Percentiles rank a stretch among this genome's conserved stretches.
These are phyloP conservation scores for Stephanodiscus triporus DNA, from an alignment of 108 stramenopile species.

Conservation along the genomic window DNA sequence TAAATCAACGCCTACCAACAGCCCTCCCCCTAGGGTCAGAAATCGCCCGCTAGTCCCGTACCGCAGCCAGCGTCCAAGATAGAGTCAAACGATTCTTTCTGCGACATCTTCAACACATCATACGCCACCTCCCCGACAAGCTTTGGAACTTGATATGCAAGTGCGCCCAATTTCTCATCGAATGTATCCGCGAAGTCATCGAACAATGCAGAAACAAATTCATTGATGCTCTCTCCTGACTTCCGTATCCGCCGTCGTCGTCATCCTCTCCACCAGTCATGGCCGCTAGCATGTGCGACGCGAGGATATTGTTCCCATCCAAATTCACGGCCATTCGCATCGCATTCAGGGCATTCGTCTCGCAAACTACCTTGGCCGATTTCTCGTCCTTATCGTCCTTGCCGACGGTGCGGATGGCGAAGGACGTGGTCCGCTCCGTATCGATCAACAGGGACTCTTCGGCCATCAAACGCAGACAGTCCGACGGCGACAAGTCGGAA, in stretches of 20 bases:
- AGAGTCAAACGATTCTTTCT: conserved; percentile 30
- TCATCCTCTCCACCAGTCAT: conserved; percentile 35
- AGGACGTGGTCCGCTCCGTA: conserved; percentile 12
- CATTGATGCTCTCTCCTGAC: conserved; percentile 59
- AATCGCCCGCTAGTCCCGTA: conserved; percentile 72
- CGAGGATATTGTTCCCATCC: conserved; percentile 57
- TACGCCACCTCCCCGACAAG: conserved; percentile 58
- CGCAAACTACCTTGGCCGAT: conserved; percentile 45
- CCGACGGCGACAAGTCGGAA: conserved; percentile 35
- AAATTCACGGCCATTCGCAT: conserved; percentile 64
- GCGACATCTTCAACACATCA: conserved; percentile 21
- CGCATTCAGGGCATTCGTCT: conserved; percentile 69
- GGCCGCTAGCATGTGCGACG: conserved; percentile 50
- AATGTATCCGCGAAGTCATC: conserved; percentile 82
- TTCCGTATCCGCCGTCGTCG: conserved; percentile 32
- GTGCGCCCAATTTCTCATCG: conserved; percentile 67
- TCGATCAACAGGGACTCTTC: conserved; percentile 70
- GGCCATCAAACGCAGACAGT: conserved; percentile 49
- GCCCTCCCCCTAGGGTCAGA: conserved; percentile 50
- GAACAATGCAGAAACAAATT: conserved; percentile 77
- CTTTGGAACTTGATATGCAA: conserved; percentile 65
- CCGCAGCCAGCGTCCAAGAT: conserved; percentile 82
- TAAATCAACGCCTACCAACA: conserved; percentile 71
- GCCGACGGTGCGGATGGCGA: background rate
- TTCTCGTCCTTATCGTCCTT: conserved; percentile 17